Evolutionary conservation across 164 flowering plant species (phyloP), one percentile per base, ranked within the genome.

Genomic region (Buxus sempervirens): DNA sequence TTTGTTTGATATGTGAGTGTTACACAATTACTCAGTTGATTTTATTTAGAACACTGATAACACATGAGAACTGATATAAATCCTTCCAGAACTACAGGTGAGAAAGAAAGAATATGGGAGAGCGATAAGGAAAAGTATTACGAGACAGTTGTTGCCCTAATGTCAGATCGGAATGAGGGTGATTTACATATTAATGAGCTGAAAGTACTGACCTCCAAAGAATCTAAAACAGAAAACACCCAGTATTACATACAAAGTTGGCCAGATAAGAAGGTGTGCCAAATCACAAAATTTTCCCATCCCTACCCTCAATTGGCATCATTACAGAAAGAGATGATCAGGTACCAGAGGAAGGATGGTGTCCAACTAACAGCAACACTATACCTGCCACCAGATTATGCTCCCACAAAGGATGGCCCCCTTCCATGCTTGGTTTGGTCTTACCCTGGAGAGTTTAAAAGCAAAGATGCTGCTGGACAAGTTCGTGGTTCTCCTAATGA

Each of bases 401-500:
- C 90, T 76, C 82, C 96, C 62, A 69, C 86, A 48, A 88, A 81
- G 75, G 99, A 95, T 80, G 97, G 99, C 21, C 93, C 99, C 62
- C 96, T 90, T 77, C 98, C 99, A 14, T 95, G 98, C 77, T 72
- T 95, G 73, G 72, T 92, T 42, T 95, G 99, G 99, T 92, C 99
- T 65, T 95, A 95, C 68, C 99, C 99, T 60, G 96, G 97, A 70
- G 99, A 95, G 77, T 95, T 95, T 68, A 95, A 92, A 74, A 95
- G 97, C 80, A 95, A 90, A 85, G 96, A 95, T 66, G 97, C 99
- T 69, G 97, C 99, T 60, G 91, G 96, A 72, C 99, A 92, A 83
- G 99, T 92, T 63, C 97, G 96, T 73, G 97, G 98, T 72, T 95
- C 99, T 71, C 99, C 99, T 56, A 95, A 95, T 81, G 96, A 92